A percentile compares a stretch with the other conserved stretches of the same genome.
Conservation (phyloP, 129 eudicot genomes). For the Solidago caesia region DNA sequence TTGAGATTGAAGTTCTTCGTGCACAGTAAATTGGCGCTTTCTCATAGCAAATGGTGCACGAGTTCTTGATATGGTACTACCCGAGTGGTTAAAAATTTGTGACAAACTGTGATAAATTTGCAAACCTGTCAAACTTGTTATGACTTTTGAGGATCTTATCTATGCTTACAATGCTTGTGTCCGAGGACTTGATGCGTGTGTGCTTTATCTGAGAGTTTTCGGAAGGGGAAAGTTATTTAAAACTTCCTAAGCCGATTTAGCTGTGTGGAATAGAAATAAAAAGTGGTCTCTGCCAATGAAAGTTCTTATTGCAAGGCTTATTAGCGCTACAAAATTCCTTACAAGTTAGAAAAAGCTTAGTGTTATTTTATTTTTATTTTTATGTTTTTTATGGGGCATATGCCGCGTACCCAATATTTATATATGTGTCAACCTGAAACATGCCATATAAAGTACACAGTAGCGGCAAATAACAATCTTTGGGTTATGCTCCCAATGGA, state of each 20-base stretch:
- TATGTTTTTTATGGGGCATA: no score
- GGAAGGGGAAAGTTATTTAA: background rate
- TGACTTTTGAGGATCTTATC: background rate
- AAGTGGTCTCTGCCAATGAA: no score
- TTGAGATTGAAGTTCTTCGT: constrained; percentile 87
- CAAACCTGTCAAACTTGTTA: background rate
- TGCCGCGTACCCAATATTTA: no score
- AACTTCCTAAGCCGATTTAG: background rate
- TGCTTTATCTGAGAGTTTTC: background rate
- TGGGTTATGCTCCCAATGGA: no score
- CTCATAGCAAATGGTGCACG: background rate
- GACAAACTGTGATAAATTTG: background rate
- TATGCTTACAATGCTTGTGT: background rate
- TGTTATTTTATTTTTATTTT: no score
- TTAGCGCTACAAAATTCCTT: no score
- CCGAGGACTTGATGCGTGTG: background rate
- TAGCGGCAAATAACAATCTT: no score
- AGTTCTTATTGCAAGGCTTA: no score
- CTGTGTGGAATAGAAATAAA: no score
- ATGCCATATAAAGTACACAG: no score
- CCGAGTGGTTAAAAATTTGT: background rate
- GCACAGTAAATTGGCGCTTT: constrained; percentile 28
- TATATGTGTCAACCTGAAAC: no score
- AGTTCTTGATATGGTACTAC: background rate
- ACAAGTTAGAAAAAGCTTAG: no score